phyloP scores from a whole-genome alignment of 768 basidiomycete species.

The Mycena galericulata region DNA sequence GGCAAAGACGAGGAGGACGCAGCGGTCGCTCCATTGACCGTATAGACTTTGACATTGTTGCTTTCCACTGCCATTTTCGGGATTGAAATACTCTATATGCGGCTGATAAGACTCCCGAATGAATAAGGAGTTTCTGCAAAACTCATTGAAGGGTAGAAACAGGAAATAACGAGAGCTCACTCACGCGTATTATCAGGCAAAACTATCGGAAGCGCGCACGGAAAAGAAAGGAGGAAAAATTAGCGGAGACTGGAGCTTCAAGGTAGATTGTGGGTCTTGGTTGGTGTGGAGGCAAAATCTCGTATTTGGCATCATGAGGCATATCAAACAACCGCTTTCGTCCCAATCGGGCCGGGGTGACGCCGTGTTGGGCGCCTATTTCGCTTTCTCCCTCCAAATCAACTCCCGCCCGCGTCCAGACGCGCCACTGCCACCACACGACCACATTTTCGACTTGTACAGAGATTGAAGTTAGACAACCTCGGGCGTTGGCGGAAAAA shows the following conservation, averaged over 20 bases:
- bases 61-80: constrained; percentile 48
- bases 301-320: neutral
- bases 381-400: too few species aligned
- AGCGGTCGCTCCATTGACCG: constrained; percentile 91
- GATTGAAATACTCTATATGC: neutral
- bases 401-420: too few species aligned
- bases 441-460: too few species aligned
- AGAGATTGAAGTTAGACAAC: too few species aligned
- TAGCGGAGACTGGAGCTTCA: too few species aligned
- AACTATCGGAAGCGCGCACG: too few species aligned
- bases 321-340: neutral
- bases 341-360: neutral
- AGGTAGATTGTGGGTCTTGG: neutral
- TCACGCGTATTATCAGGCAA: too few species aligned
- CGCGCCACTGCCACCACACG: too few species aligned
- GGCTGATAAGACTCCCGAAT: constrained; percentile 25
- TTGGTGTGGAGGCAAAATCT: neutral
- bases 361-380: too few species aligned
- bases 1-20: constrained; percentile 93
- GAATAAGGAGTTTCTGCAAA: constrained; percentile 22
- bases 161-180: neutral
- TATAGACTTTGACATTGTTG: constrained; percentile 85
- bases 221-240: too few species aligned
- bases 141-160: neutral
- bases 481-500: too few species aligned